A percentile compares a stretch with the other conserved stretches of the same genome.
Evolutionary conservation across 2,329 filamentous ascomycete species (phyloP).

Genomic region (Diaporthe caulivora): DNA sequence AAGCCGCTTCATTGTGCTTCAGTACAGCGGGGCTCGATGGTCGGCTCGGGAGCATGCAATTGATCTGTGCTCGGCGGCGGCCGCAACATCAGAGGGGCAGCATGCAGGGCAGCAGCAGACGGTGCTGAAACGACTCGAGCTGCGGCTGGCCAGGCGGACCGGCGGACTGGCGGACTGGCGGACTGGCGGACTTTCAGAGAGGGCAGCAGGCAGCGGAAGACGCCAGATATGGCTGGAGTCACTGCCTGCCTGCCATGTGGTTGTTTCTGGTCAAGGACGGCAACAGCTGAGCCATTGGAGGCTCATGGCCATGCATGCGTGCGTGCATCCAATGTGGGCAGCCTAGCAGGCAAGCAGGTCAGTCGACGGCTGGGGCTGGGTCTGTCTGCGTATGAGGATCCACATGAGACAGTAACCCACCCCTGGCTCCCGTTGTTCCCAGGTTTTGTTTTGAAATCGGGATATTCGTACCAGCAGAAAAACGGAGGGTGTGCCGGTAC

Average conservation of each 20-base stretch:
- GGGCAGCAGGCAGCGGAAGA: constrained; percentile 1
- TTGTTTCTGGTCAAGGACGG: not conserved
- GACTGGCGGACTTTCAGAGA: too few species aligned
- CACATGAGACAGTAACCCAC: constrained; percentile 9
- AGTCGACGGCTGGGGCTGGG: not conserved
- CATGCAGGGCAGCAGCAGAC: too few species aligned
- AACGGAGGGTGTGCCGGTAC: too few species aligned
- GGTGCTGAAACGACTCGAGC: constrained; percentile 19
- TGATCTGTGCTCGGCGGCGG: constrained; percentile 15
- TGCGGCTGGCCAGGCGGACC: not conserved
- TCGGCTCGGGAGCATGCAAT: constrained; percentile 10
- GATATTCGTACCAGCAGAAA: too few species aligned
- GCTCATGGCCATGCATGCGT: not conserved
- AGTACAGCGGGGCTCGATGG: constrained; percentile 13
- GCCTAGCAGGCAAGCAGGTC: not conserved
- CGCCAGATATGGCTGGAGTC: too few species aligned
- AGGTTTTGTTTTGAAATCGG: not conserved
- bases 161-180: too few species aligned
- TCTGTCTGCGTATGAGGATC: constrained; percentile 5
- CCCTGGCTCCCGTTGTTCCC: constrained; percentile 3
- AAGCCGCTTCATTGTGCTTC: constrained; percentile 18
- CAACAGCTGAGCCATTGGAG: not conserved
- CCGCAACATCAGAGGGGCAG: too few species aligned
- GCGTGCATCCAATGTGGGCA: not conserved
- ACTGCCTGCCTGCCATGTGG: not conserved